Percentiles rank a stretch among this genome's conserved stretches.
phyloP scores from a whole-genome alignment of 2,329 filamentous ascomycete genomes.

The Alternaria angustiovoidea region DNA sequence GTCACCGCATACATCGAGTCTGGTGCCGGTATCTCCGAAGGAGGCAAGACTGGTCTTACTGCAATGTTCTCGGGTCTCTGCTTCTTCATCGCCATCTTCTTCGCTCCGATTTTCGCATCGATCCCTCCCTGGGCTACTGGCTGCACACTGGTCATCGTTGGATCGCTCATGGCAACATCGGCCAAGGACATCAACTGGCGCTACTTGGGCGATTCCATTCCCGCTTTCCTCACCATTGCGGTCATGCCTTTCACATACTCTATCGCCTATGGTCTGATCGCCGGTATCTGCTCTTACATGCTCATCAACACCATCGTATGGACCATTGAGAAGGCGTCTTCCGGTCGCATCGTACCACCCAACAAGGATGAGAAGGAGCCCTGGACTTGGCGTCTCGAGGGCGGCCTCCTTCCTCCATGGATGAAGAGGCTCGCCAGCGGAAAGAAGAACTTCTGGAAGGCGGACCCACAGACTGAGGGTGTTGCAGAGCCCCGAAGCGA shows the following conservation, averaged over 20 bases:
- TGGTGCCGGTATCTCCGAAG: constrained; percentile 89
- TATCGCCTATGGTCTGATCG: constrained; percentile 86
- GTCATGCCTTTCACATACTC: constrained; percentile 92
- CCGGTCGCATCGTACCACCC: constrained; percentile 75
- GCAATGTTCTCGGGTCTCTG: constrained; percentile 79
- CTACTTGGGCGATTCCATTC: constrained; percentile 80
- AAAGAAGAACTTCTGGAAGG: constrained; percentile 76
- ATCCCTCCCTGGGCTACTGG: constrained; percentile 91
- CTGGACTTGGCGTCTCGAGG: constrained; percentile 80
- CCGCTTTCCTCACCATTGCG: constrained; percentile 83
- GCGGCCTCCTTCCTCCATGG: constrained; percentile 80
- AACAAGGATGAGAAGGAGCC: constrained; percentile 80
- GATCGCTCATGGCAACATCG: constrained; percentile 83
- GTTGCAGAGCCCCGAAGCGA: constrained; percentile 38
- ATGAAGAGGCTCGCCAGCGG: constrained; percentile 68
- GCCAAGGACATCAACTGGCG: constrained; percentile 88
- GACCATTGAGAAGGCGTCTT: constrained; percentile 70
- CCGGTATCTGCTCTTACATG: constrained; percentile 78
- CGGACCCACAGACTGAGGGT: constrained; percentile 36
- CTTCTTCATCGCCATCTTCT: constrained; percentile 83
- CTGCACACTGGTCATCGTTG: constrained; percentile 85
- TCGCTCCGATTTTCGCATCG: constrained; percentile 87
- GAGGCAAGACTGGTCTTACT: constrained; percentile 84
- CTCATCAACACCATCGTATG: constrained; percentile 76
- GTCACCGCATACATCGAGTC: constrained; percentile 89